Base-by-base conservation (phyloP, 1,284 basidiomycete species). In the Malassezia japonica region DNA sequence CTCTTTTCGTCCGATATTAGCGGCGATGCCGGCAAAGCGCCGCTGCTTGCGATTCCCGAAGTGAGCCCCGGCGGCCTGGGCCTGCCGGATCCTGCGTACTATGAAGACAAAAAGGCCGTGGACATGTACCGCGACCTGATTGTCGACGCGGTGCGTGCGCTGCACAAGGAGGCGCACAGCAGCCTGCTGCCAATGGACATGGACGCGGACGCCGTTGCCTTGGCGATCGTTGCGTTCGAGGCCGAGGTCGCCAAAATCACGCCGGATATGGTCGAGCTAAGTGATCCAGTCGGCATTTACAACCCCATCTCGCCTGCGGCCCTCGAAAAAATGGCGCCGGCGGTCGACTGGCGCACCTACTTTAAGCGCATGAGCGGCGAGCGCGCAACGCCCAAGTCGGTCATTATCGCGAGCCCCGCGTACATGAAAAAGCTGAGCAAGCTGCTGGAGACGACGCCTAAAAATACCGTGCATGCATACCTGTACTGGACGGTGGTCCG, bases 51-150 rank as follows among this genome's bases (percentile, higher is more conserved):
- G 80, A 81, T 82, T 0, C 78, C 91, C 15, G 89, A 84, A 83
- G 82, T 96, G 65, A 83, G 79, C 59, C 91, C 96, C 67, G 81
- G 85, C 6, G 79, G 77, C 9, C 78, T 95, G 6, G 87, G 89
- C 27, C 81, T 96, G 12, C 91, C 91, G 1, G 83, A 89, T 34
- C 89, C 91, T 82, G 87, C 91, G 75, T 95, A 96, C 74, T 96
- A 89, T 72, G 80, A 85, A 40, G 91, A 96, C 56, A 76, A 82
- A 48, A 76, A 78, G 0, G 80, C 87, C 38, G 73, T 82, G 21
- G 78, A 81, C 21, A 75, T 86, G 12, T 95, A 95, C 74, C 77
- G 79, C 57, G 76, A 77, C 36, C 82, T 87, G 15, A 76, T 92
- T 20, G 78, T 82, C 59, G 79, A 80, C 16, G 78, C 91, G 10